Base-by-base conservation (phyloP, 805 yeast genomes). In the Saturnispora halmiae region DNA sequence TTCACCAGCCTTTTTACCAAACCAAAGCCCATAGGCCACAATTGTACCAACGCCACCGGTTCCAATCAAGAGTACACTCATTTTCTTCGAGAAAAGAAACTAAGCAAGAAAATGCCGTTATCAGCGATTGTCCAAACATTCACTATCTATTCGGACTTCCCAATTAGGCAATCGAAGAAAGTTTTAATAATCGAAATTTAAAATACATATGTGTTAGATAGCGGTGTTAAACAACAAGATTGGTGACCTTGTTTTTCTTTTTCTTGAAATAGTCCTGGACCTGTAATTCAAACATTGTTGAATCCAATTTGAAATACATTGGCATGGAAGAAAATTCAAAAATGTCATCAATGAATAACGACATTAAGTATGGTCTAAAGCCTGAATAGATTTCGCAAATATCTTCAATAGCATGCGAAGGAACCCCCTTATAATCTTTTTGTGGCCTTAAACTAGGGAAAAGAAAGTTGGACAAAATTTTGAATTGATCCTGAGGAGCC, bases 1-100 rank as follows among this genome's bases (percentile, higher is more conserved):
- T 7, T 64, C 58, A n/a, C 72, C 64, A 11, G 73, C 64, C 33
- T 66, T 60, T 0, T 66, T 71, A 34, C 65, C 64, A 40, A 61
- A 60, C 44, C 62, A 64, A 22, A 85, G 63, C 0, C 82, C 75
- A 36, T 74, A 67, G 0, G 92, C 85, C 4, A 78, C 77, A 25
- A 84, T 73, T 2, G 83, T 69, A 24, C 95, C 95, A 5, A 85
- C 88, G 19, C 94, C 94, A 11, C 94, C 95, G 2, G 85, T 71
- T 6, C 94, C 94, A 25, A 83, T 70, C 7, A 82, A 61, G n/a
- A 50, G 32, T 6, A 50, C 41, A 10, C 32, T 25, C 39, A 36
- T 27, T 38, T 34, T 11, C 14, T 34, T 6, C 9, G 7, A 15
- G 20, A 15, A 31, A 21, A 31, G 24, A 16, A 6, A 2, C 7